These are phyloP conservation scores for Sclerotinia glacialis DNA, from an alignment of 2,329 filamentous ascomycete species.

Conservation along the genomic window DNA sequence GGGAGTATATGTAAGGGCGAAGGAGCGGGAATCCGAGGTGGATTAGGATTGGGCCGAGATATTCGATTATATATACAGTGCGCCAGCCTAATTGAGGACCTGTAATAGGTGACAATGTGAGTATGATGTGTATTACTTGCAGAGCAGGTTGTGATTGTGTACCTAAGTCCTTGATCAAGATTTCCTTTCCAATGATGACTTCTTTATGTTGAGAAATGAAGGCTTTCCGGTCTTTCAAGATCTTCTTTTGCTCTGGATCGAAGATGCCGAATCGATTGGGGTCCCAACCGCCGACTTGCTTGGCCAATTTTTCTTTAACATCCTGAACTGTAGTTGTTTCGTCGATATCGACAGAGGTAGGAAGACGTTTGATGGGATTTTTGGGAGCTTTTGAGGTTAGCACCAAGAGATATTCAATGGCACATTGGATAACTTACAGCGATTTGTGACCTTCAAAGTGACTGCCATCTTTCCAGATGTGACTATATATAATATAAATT, in stretches of 20 bases:
- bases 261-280: conserved; percentile 62
- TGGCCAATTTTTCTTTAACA: conserved; percentile 55
- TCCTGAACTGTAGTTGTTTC: conserved; percentile 55
- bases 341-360: conserved; percentile 50
- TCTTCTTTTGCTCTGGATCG: conserved; percentile 59
- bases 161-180: conserved; percentile 95
- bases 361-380: conserved; percentile 46
- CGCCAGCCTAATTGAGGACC: conserved; percentile 88
- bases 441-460: conserved; percentile 22
- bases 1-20: conserved; percentile 69
- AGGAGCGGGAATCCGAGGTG: conserved; percentile 70
- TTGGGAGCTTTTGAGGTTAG: conserved; percentile 31
- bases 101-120: conserved; percentile 40
- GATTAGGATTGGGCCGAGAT: conserved; percentile 85
- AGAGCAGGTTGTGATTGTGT: conserved; percentile 37
- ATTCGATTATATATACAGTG: conserved; percentile 93
- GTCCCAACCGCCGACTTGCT: conserved; percentile 51
- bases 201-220: conserved; percentile 49
- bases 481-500: background rate
- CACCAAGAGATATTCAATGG: background rate
- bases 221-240: conserved; percentile 60
- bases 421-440: conserved; percentile 13
- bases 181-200: conserved; percentile 50
- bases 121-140: background rate
- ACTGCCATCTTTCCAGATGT: conserved; percentile 14